A percentile compares a stretch with the other conserved stretches of the same genome.
Evolutionary conservation across 2,329 filamentous ascomycete genomes (phyloP).

Genomic region (Paradendryphiella salina): DNA sequence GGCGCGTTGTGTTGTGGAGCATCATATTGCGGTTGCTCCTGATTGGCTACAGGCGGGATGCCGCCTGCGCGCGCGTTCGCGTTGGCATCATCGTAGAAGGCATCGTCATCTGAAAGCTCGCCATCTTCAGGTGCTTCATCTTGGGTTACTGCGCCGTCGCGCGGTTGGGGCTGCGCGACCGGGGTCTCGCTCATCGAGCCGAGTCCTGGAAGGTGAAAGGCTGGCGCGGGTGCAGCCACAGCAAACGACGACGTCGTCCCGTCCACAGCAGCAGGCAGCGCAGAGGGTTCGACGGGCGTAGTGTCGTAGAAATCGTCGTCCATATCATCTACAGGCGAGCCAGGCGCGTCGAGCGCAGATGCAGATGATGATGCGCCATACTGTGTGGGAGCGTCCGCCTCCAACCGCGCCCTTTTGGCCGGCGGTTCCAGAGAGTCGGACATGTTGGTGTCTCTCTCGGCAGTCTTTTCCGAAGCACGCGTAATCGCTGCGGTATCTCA

Average conservation of each 20-base stretch:
- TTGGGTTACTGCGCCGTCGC: conserved; percentile 20
- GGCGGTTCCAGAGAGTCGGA: conserved; percentile 46
- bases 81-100: conserved; percentile 35
- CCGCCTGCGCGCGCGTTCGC: conserved; percentile 20
- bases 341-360: conserved; percentile 40
- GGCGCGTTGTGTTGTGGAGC: conserved; percentile 36
- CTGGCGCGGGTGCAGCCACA: conserved; percentile 30
- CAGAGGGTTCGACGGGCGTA: conserved; percentile 35
- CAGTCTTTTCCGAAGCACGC: conserved; percentile 31
- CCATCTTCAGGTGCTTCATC: conserved; percentile 38
- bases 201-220: conserved; percentile 43
- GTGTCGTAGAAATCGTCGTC: conserved; percentile 48
- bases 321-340: conserved; percentile 47
- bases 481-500: conserved; percentile 30
- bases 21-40: conserved; percentile 25
- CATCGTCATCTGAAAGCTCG: conserved; percentile 40
- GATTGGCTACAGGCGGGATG: conserved; percentile 22
- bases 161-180: conserved; percentile 24
- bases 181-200: conserved; percentile 34
- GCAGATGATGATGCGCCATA: conserved; percentile 38
- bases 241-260: conserved; percentile 22
- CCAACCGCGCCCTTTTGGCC: conserved; percentile 48
- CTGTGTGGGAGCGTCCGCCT: conserved; percentile 42
- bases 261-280: conserved; percentile 23
- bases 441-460: conserved; percentile 35